A percentile compares a stretch with the other conserved stretches of the same genome.
phyloP scores from a whole-genome alignment of 208 protist species.

The Naegleria lovaniensis region DNA sequence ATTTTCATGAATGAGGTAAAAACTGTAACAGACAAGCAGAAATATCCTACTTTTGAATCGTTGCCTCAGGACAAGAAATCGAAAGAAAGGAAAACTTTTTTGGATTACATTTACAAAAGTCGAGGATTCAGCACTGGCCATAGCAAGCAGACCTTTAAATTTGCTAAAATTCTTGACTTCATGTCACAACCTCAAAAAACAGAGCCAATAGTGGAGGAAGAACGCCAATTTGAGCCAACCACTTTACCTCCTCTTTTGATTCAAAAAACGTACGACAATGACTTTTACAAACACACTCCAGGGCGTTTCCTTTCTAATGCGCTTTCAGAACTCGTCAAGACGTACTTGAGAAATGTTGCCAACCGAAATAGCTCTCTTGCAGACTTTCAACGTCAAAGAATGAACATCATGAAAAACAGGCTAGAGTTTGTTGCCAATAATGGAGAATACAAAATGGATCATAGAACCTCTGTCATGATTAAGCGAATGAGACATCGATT shows the following conservation, averaged over 20 bases:
- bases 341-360: background rate
- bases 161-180: background rate
- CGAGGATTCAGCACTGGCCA: background rate
- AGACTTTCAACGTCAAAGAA: background rate
- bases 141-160: background rate
- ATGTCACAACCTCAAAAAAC: background rate
- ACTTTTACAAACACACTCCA: background rate
- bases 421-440: background rate
- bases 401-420: background rate
- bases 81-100: background rate
- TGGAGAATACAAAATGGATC: background rate
- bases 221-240: background rate
- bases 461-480: background rate
- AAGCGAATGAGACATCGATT: background rate
- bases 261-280: no score
- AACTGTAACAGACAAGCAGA: background rate
- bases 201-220: background rate
- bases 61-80: background rate
- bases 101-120: background rate
- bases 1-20: background rate
- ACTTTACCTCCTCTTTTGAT: background rate
- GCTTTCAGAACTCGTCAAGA: background rate
- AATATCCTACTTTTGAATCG: background rate
- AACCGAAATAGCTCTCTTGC: background rate
- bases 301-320: background rate